Percentiles rank a stretch among this genome's conserved stretches.
These are phyloP conservation scores for Castanopsis chinensis DNA, from an alignment of 306 rosid genomes.

Conservation along the genomic window DNA sequence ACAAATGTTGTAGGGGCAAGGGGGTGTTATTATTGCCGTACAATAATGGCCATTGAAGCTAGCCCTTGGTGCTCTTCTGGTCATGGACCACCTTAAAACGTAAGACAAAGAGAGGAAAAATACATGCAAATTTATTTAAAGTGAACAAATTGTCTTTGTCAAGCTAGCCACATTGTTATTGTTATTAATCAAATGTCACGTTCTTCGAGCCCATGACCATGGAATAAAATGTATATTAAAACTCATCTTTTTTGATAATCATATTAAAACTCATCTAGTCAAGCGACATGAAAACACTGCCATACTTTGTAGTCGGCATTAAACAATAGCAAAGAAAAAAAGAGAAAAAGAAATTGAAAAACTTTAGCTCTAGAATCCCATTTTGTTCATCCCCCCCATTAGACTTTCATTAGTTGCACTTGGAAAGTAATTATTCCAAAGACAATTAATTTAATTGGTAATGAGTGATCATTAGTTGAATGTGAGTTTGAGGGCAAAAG, in stretches of 20 bases:
- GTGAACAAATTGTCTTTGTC: slow-evolving; percentile 15
- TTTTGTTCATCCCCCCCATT: slow-evolving; percentile 13
- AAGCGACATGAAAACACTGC: slow-evolving; percentile 33
- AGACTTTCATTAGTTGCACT: slow-evolving; percentile 29
- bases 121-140: background rate
- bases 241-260: background rate
- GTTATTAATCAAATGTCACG: slow-evolving; percentile 3
- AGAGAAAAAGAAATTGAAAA: background rate
- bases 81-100: background rate
- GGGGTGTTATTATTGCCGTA: background rate
- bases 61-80: background rate
- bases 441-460: slow-evolving; percentile 28
- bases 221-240: slow-evolving; percentile 9
- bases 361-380: slow-evolving; percentile 12
- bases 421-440: slow-evolving; percentile 31
- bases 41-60: background rate
- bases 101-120: background rate
- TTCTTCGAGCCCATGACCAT: slow-evolving; percentile 27
- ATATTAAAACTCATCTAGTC: slow-evolving; percentile 21
- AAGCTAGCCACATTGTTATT: slow-evolving; percentile 20
- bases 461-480: slow-evolving; percentile 45
- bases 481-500: slow-evolving; percentile 39
- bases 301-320: slow-evolving; percentile 33
- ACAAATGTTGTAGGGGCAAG: background rate
- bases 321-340: slow-evolving; percentile 23